phyloP scores from a whole-genome alignment of 2,329 filamentous ascomycete genomes.

The Diplodia sapinea region DNA sequence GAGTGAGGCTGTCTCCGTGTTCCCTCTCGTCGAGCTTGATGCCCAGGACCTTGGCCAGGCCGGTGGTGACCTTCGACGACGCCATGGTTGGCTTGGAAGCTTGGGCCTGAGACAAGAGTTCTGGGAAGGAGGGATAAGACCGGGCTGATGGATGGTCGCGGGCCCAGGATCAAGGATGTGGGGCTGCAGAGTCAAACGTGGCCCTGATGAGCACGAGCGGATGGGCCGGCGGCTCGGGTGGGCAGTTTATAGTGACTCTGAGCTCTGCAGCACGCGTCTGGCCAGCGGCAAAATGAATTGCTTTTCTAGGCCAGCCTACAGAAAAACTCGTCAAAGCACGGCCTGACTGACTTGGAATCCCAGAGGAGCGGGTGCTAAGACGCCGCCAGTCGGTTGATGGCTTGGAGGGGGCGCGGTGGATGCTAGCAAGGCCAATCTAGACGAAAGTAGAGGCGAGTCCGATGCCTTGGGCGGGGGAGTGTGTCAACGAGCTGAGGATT shows the following conservation, averaged over 20 bases:
- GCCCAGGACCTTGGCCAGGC: conserved; percentile 77
- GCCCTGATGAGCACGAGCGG: conserved; percentile 18
- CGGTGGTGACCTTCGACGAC: conserved; percentile 67
- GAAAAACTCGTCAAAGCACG: conserved; percentile 9
- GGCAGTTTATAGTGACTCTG: conserved; percentile 22
- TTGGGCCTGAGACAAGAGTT: conserved; percentile 14
- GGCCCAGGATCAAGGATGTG: conserved; percentile 22
- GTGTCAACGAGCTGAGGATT: conserved; percentile 25
- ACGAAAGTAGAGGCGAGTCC: conserved; percentile 13
- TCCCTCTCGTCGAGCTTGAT: conserved; percentile 80
- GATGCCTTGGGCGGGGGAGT: conserved; percentile 1
- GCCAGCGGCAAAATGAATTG: conserved; percentile 9
- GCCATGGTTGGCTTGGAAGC: conserved; percentile 24
- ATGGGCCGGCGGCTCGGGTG: conserved; percentile 12
- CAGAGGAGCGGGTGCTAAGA: conserved; percentile 16
- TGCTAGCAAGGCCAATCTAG: conserved; percentile 10
- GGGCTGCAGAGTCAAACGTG: conserved; percentile 16
- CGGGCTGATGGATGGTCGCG: conserved; percentile 7
- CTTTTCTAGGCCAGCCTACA: conserved; percentile 19
- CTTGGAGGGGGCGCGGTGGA: neutral
- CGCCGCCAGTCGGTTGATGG: conserved; percentile 20
- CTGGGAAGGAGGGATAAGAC: conserved; percentile 8
- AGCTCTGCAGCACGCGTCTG: conserved; percentile 4
- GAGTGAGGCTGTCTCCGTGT: conserved; percentile 68
- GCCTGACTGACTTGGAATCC: conserved; percentile 2